A percentile compares a stretch with the other conserved stretches of the same genome.
phyloP scores from a whole-genome alignment of 73 alveolate species.

The Durusdinium trenchii region DNA sequence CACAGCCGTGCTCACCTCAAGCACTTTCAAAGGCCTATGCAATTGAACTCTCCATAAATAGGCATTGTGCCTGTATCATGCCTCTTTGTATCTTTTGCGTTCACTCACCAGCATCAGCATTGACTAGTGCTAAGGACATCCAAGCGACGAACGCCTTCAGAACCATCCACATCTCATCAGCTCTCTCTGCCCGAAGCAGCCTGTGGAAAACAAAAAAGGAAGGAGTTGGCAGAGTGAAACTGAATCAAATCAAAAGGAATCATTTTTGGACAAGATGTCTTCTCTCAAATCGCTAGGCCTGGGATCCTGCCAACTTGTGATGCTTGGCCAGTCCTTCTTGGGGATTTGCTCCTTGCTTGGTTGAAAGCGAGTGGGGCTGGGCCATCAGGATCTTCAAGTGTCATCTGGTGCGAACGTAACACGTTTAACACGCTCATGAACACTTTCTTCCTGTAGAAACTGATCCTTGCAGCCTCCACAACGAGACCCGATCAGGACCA shows the following conservation, averaged over 20 bases:
- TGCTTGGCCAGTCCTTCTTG: slow-evolving; percentile 7
- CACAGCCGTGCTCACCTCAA: slow-evolving; percentile 17
- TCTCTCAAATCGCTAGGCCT: not conserved
- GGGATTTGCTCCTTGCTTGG: slow-evolving; percentile 56
- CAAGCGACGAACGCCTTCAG: slow-evolving; percentile 18
- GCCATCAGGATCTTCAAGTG: no score
- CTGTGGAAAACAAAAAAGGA: not conserved
- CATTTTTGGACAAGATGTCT: not conserved
- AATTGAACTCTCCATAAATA: no score
- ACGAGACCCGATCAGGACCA: no score
- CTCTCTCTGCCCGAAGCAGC: not conserved
- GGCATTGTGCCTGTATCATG: no score
- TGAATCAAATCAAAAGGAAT: no score
- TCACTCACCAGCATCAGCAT: not conserved
- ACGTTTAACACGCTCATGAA: no score
- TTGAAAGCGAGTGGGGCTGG: not conserved
- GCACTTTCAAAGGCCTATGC: no score
- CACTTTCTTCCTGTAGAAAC: no score
- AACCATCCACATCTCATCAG: not conserved
- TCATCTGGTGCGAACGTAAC: no score
- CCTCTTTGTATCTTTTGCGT: no score
- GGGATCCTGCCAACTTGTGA: slow-evolving; percentile 48
- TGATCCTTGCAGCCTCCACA: no score
- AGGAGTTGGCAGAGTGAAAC: not conserved
- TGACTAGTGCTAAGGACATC: not conserved